phyloP scores from a whole-genome alignment of 495 filamentous ascomycete genomes.

The Venustampulla echinocandica region DNA sequence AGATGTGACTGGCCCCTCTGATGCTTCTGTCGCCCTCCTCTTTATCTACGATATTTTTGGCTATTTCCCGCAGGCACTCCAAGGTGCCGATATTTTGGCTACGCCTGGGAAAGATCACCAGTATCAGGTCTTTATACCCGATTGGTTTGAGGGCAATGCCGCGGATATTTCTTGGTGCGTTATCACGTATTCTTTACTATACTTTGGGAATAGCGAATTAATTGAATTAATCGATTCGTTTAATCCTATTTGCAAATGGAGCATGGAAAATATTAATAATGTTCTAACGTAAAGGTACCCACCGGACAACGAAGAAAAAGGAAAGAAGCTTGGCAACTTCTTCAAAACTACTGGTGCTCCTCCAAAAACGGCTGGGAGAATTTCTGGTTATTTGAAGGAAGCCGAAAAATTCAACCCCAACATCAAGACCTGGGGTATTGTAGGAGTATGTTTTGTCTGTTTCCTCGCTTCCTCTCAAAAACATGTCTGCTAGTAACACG shows the following conservation, averaged over 20 bases:
- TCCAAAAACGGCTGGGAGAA: conserved; percentile 49
- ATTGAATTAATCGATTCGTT: too few species aligned
- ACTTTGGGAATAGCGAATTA: not conserved
- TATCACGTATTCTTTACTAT: not conserved
- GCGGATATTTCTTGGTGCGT: conserved; percentile 45
- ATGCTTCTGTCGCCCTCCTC: conserved; percentile 51
- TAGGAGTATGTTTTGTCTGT: conserved; percentile 47
- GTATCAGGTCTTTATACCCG: conserved; percentile 60
- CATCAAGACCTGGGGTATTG: conserved; percentile 70
- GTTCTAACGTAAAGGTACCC: conserved; percentile 45
- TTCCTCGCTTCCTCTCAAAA: not conserved
- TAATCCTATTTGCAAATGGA: too few species aligned
- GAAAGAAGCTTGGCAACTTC: conserved; percentile 65
- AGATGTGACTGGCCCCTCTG: conserved; percentile 54
- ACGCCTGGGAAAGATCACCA: conserved; percentile 42
- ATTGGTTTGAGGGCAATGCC: conserved; percentile 56
- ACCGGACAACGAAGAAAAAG: conserved; percentile 72
- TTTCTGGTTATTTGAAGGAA: conserved; percentile 54
- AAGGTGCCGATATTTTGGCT: conserved; percentile 64
- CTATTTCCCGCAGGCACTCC: conserved; percentile 53
- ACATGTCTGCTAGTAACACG: not conserved
- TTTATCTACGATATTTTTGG: conserved; percentile 67
- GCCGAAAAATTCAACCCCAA: conserved; percentile 44
- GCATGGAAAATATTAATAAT: not conserved
- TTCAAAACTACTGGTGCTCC: conserved; percentile 63